These are phyloP conservation scores for Earliella scabrosa DNA, from an alignment of 1,284 basidiomycete species.

Conservation along the genomic window DNA sequence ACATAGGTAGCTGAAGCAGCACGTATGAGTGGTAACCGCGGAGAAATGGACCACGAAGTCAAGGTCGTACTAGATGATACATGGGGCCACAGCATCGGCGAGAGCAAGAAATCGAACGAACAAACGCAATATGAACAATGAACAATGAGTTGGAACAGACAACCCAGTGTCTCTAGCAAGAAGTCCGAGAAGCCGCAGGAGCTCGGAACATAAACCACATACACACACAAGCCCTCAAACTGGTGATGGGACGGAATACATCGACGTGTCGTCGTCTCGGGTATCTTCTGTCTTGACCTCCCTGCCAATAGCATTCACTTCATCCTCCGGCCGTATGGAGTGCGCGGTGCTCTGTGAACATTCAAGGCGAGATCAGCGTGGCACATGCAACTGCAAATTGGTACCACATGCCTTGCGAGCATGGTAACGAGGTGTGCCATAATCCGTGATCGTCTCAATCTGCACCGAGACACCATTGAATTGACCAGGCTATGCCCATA, in stretches of 20 bases:
- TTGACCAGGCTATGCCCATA: neutral
- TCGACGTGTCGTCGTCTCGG: conserved; percentile 12
- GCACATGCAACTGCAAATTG: neutral
- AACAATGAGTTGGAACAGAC: too few relatives aligned
- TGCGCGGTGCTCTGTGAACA: neutral
- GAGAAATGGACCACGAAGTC: too few relatives aligned
- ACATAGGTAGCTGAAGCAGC: too few relatives aligned
- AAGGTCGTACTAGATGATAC: too few relatives aligned
- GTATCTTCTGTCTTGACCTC: conserved; percentile 5
- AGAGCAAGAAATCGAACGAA: too few relatives aligned
- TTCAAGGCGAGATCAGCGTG: neutral
- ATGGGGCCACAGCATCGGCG: too few relatives aligned
- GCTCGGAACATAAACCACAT: too few relatives aligned
- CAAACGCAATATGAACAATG: too few relatives aligned
- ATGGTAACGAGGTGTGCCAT: conserved; percentile 10
- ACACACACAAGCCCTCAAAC: too few relatives aligned
- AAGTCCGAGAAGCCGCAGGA: too few relatives aligned
- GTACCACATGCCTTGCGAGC: conserved; percentile 1
- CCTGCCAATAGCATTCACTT: conserved; percentile 4
- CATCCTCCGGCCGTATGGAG: neutral
- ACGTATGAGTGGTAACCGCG: too few relatives aligned
- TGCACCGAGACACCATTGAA: conserved; percentile 13
- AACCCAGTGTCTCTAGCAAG: too few relatives aligned
- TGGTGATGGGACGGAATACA: neutral
- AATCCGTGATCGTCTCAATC: conserved; percentile 24